Evolutionary conservation across 768 basidiomycete genomes (phyloP).

Genomic region (Lactarius indigo): DNA sequence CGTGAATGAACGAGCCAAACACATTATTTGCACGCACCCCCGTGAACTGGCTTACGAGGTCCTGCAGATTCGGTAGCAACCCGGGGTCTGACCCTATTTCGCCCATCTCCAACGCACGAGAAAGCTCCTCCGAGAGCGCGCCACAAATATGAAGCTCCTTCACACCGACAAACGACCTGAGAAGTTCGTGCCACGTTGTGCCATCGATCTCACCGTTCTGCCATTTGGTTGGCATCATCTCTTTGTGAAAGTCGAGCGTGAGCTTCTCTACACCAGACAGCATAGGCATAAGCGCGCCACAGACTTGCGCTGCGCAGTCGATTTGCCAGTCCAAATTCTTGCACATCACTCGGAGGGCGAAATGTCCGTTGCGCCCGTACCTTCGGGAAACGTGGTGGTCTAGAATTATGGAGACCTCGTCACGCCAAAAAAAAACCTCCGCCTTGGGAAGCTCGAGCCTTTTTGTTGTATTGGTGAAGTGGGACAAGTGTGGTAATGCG

Average conservation of each 20-base stretch:
- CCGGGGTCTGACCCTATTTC: background rate
- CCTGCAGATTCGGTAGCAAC: background rate
- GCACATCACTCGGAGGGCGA: background rate
- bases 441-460: background rate
- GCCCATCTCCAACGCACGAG: background rate
- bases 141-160: too few relatives aligned
- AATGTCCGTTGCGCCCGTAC: too few relatives aligned
- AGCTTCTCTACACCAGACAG: background rate
- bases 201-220: background rate
- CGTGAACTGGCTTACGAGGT: background rate
- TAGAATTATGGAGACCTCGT: background rate
- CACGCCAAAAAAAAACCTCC: background rate
- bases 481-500: background rate
- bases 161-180: too few relatives aligned
- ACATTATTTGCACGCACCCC: too few relatives aligned
- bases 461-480: background rate
- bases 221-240: background rate
- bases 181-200: too few relatives aligned
- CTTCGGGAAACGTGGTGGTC: background rate
- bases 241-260: background rate
- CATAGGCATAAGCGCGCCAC: background rate
- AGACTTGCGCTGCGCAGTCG: background rate
- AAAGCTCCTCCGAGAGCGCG: background rate
- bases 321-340: conserved; percentile 10
- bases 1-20: too few relatives aligned